Base-by-base conservation (phyloP, 805 yeast species). In the Isabelozyma rhagii region DNA sequence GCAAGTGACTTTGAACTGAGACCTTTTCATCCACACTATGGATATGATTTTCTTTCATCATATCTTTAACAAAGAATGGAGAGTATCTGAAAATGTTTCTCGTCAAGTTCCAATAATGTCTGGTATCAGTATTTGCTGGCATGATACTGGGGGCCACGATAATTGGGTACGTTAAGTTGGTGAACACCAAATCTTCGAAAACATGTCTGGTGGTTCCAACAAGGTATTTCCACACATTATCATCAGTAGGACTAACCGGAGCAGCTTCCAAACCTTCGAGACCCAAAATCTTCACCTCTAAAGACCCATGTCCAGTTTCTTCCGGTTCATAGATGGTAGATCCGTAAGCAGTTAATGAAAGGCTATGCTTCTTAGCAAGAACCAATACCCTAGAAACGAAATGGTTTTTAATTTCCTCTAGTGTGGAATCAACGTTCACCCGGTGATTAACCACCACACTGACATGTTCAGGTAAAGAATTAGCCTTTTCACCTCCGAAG, bases 61-160 rank as follows among this genome's bases (percentile, higher is more conserved):
- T 63, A 40, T 64, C 66, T 36, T 62, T 55, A 17, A 28, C 50
- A 44, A 68, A 63, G 31, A 76, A 78, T 10, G 89, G 86, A 41
- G 75, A 74, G 61, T 75, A 82, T 50, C 92, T 73, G 69, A 74
- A 87, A 47, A 87, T 83, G 58, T 85, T 78, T 38, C 72, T 64
- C 2, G 86, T 78, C 56, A 87, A 67, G 41, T 67, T 61, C 90
- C 89, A 84, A 65, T 83, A 87, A 58, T 78, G 74, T 50, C 73
- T 69, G 5, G 91, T 85, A 60, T 87, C 92, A 3, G 92, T 86
- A 64, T 85, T 85, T 17, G 85, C 91, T 2, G 87, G 74, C 77
- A 82, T 79, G 40, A 85, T 62, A 25, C 79, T 69, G 2, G 91
- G 89, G 2, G 86, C 73, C 13, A 82, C 75, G 40, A 78, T 57